phyloP scores from a whole-genome alignment of 371 early-diverging fungal species.

The Apophysomyces ossiformis region DNA sequence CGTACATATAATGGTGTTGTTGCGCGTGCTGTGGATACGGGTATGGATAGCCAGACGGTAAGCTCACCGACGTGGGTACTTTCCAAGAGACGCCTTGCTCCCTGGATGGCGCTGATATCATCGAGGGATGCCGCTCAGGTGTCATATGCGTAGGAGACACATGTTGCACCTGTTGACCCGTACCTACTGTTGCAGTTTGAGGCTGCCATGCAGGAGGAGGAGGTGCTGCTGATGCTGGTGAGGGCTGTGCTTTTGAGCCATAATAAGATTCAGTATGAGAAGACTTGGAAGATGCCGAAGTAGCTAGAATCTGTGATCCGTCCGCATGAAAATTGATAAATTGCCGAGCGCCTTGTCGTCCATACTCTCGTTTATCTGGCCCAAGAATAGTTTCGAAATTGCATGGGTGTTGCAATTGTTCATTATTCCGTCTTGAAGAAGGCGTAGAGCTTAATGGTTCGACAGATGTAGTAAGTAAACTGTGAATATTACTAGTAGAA shows the following conservation, averaged over 20 bases:
- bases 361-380: conserved; percentile 11
- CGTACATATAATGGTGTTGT: conserved; percentile 5
- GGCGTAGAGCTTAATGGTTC: conserved; percentile 21
- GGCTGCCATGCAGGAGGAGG: conserved; percentile 7
- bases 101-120: not conserved
- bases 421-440: not conserved
- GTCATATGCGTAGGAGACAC: not conserved
- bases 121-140: not conserved
- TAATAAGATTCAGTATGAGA: conserved; percentile 2
- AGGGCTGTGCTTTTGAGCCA: not conserved
- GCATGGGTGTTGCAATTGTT: conserved; percentile 15
- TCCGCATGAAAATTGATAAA: conserved; percentile 25
- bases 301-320: conserved; percentile 7
- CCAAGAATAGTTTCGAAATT: conserved; percentile 28
- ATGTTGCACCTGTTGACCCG: conserved; percentile 4
- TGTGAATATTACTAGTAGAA: conserved; percentile 29
- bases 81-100: not conserved
- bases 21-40: not conserved
- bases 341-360: conserved; percentile 12
- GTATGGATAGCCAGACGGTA: conserved; percentile 12
- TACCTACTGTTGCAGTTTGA: not conserved
- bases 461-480: conserved; percentile 26
- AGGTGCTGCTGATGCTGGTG: not conserved
- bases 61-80: conserved; percentile 1
- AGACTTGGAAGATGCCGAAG: not conserved